These are phyloP conservation scores for Carallia pectinifolia DNA, from an alignment of 345 rosid genomes.

Conservation along the genomic window DNA sequence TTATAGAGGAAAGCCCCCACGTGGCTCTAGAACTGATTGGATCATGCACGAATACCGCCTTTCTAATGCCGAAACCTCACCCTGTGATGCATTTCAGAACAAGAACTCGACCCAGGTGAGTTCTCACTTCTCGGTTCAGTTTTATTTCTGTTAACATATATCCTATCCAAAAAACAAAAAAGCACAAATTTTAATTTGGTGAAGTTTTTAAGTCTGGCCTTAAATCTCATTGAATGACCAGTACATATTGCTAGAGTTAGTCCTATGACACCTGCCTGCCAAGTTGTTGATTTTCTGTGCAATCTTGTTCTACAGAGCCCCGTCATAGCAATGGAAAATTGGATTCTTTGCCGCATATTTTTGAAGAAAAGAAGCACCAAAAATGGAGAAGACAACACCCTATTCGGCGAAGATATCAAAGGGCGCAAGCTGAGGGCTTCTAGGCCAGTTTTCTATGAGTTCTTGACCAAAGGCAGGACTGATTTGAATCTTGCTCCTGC, in stretches of 20 bases:
- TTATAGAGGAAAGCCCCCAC: conserved; percentile 86
- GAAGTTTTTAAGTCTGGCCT: background rate
- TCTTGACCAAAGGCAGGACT: conserved; percentile 53
- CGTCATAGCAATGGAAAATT: conserved; percentile 50
- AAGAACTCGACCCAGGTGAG: conserved; percentile 41
- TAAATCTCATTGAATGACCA: background rate
- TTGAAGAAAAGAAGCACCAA: conserved; percentile 69
- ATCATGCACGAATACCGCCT: conserved; percentile 98
- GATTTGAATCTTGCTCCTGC: conserved; percentile 63
- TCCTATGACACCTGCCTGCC: conserved; percentile 3
- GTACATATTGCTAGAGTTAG: background rate
- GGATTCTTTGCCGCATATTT: conserved; percentile 93
- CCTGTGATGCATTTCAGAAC: conserved; percentile 24
- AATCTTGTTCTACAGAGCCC: conserved; percentile 38
- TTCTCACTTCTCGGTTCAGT: background rate
- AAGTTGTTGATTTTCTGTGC: conserved; percentile 3
- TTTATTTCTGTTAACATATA: background rate
- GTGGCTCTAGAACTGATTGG: conserved; percentile 85
- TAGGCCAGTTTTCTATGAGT: conserved; percentile 74
- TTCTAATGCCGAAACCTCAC: conserved; percentile 12
- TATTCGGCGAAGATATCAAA: conserved; percentile 38
- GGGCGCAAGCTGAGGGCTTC: conserved; percentile 22
- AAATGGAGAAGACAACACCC: conserved; percentile 41
- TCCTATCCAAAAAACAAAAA: background rate
- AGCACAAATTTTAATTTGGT: background rate